phyloP scores from a whole-genome alignment of 1,284 basidiomycete species.

The Agroathelia rolfsii region DNA sequence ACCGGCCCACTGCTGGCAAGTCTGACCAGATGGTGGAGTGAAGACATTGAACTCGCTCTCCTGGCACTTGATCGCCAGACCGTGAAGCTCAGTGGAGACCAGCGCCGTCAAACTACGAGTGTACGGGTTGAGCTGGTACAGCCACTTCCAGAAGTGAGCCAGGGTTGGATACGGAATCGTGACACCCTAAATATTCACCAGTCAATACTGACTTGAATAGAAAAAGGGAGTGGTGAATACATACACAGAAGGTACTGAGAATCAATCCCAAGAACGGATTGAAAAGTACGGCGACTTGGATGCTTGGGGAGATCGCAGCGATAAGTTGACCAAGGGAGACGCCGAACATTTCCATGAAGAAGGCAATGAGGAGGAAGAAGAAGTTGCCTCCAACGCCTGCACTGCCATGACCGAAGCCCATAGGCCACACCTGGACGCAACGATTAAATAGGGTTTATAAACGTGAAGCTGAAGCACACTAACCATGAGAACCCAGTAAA shows the following conservation, averaged over 20 bases:
- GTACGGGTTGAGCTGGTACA: conserved; percentile 63
- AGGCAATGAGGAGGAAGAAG: conserved; percentile 63
- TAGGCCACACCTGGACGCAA: conserved; percentile 48
- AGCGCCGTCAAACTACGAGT: conserved; percentile 69
- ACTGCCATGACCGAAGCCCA: conserved; percentile 60
- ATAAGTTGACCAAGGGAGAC: conserved; percentile 71
- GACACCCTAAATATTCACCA: too few relatives aligned
- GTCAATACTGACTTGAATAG: too few relatives aligned
- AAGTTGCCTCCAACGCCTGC: conserved; percentile 57
- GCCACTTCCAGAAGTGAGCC: conserved; percentile 69
- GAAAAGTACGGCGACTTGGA: conserved; percentile 73
- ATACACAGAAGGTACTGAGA: conserved; percentile 63
- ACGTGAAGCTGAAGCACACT: conserved; percentile 10
- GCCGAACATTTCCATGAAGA: conserved; percentile 70
- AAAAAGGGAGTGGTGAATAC: too few relatives aligned
- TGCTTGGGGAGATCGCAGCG: conserved; percentile 65
- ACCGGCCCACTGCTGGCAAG: conserved; percentile 62
- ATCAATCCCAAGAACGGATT: conserved; percentile 71
- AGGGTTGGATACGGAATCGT: conserved; percentile 66
- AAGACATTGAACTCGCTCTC: conserved; percentile 59
- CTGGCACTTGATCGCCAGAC: conserved; percentile 58
- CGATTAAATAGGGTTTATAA: too few relatives aligned
- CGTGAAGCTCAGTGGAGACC: conserved; percentile 74
- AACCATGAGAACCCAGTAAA: conserved; percentile 74
- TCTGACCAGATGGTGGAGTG: conserved; percentile 66